Conservation (phyloP, 192 early-diverging fungal genomes). For the Coemansia pectinata region DNA sequence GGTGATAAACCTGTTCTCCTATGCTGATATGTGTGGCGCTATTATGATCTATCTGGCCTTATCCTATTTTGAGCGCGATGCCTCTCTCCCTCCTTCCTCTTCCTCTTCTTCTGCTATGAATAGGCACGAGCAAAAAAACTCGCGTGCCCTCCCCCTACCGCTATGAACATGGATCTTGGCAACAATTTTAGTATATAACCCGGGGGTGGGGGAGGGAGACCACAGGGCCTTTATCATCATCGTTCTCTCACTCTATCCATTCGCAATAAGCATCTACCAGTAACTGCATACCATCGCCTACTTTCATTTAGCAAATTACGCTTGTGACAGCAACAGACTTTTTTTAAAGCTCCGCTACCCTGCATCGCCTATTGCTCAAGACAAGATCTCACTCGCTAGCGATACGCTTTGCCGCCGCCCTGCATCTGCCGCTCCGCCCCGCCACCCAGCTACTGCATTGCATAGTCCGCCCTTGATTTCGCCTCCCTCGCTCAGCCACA, state of each 20-base stretch:
- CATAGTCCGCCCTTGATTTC: constrained; percentile 1
- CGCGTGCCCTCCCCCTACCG: background rate
- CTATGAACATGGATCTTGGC: constrained; percentile 9
- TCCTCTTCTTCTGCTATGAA: constrained; percentile 5
- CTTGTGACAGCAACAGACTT: background rate
- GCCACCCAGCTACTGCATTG: background rate
- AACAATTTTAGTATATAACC: constrained; percentile 9
- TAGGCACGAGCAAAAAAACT: constrained; percentile 2
- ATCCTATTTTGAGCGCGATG: constrained; percentile 7
- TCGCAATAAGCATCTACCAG: background rate
- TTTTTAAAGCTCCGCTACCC: background rate
- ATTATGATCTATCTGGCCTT: constrained; percentile 7
- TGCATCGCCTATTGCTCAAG: background rate
- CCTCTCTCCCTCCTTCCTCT: background rate
- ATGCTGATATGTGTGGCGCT: constrained; percentile 12
- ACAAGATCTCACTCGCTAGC: background rate
- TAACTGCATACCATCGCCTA: background rate
- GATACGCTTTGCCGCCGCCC: background rate
- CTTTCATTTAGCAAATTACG: background rate
- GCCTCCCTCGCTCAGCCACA: background rate
- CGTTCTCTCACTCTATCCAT: background rate
- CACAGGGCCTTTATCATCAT: background rate
- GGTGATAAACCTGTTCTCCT: constrained; percentile 1
- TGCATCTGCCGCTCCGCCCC: background rate
- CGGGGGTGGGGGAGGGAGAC: background rate